Evolutionary conservation across 2,329 filamentous ascomycete genomes (phyloP), one percentile per base, ranked within the genome.

Genomic region (Pyrenochaeta sp.): DNA sequence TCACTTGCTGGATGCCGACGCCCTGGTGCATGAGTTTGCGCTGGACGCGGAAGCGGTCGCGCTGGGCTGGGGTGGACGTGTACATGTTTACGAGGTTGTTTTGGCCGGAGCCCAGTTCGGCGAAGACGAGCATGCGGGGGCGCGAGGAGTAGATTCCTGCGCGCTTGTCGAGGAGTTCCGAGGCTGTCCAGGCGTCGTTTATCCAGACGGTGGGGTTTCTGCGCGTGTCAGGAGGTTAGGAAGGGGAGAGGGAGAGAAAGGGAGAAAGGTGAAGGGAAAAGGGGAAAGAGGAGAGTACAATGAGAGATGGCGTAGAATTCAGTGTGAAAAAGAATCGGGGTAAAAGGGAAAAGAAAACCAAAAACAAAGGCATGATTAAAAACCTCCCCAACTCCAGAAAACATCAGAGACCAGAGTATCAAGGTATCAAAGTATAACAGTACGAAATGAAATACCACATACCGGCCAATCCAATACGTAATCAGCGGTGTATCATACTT

Each of bases 101-200:
- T 32, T 69, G 68, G 9, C 68, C 66, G 3, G 61, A 46, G 2
- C 67, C 66, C 3, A 70, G 55, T 44, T 70, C 67, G 20, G 74
- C 72, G 2, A 73, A 77, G 9, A 80, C 73, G 27, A 78, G 74
- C 65, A 75, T 72, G 3, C 72, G 70, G 10, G 73, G 74, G 0
- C 81, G 71, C 10, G 75, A 74, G 3, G 77, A 81, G 60, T 83
- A 84, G 23, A 79, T 79, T 8, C 62, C 67, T 24, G 77, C 77
- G 35, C 75, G 68, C 51, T 79, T 78, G 43, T 82, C 81, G 3
- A 83, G 56, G 3, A 83, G 62, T 10, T 83, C 80, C 27, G 76
- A 80, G 10, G 81, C 74, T 0, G 74, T 73, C 56, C 40, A 81
- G 51, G 31, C 74, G 72, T 77, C 66, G 43, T 74, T 75, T 36